A percentile compares a stretch with the other conserved stretches of the same genome.
Conservation (phyloP, 768 basidiomycete genomes). For the Chlorophyllum brunneum region DNA sequence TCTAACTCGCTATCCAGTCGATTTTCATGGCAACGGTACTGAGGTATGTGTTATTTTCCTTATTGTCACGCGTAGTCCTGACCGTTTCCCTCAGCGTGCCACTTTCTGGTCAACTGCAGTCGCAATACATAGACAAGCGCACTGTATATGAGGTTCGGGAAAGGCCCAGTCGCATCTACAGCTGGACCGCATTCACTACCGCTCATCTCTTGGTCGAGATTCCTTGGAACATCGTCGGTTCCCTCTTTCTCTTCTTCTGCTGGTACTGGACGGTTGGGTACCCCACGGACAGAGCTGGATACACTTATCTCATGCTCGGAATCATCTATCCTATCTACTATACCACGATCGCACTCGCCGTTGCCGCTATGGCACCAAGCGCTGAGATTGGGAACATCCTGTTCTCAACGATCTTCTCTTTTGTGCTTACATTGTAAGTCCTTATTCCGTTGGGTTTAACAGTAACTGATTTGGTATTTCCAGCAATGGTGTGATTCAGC, state of each 20-base stretch:
- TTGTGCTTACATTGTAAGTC: slow-evolving; percentile 56
- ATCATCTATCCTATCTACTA: slow-evolving; percentile 59
- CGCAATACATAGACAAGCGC: slow-evolving; percentile 56
- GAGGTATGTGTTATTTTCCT: slow-evolving; percentile 17
- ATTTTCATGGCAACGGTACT: slow-evolving; percentile 55
- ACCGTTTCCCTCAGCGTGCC: slow-evolving; percentile 32
- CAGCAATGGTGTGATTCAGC: slow-evolving; percentile 66
- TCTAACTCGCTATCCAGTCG: slow-evolving; percentile 26
- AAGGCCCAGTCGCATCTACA: slow-evolving; percentile 60
- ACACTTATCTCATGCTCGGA: slow-evolving; percentile 51
- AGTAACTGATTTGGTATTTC: neutral
- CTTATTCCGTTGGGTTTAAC: neutral
- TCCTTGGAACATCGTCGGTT: slow-evolving; percentile 59
- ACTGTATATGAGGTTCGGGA: slow-evolving; percentile 66
- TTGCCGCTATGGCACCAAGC: slow-evolving; percentile 57
- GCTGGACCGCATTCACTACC: slow-evolving; percentile 56
- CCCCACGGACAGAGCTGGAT: slow-evolving; percentile 49
- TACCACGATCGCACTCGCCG: slow-evolving; percentile 54
- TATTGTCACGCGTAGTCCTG: neutral
- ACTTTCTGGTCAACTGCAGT: slow-evolving; percentile 60
- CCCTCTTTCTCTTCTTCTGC: slow-evolving; percentile 55
- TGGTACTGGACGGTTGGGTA: slow-evolving; percentile 76
- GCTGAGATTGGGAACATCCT: slow-evolving; percentile 56
- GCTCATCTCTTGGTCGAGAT: slow-evolving; percentile 54
- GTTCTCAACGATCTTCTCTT: slow-evolving; percentile 57